Base-by-base conservation (phyloP, 208 protist genomes). In the Spongospora subterranea region DNA sequence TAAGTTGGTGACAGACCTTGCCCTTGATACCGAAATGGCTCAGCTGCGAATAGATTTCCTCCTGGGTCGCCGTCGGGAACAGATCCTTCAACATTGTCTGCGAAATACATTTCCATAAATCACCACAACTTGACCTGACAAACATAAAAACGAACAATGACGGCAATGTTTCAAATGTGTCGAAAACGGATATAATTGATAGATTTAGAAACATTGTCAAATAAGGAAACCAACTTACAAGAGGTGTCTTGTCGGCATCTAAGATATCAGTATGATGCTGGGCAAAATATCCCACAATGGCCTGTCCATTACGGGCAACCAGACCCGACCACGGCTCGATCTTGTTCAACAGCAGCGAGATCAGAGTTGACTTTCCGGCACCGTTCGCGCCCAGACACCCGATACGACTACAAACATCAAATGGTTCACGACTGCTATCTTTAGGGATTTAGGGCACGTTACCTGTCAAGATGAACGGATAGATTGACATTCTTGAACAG, bases 241-340 rank as follows among this genome's bases (percentile, higher is more conserved):
- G 24, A 0, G 92, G 92, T 38, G 92, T 89, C 35, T 53, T 32
- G n/a, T 38, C 89, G 24, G 89, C 50, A 41, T 93, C 92, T 39
- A 93, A 91, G 53, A 90, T 50, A 77, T 93, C 90, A 20, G 89
- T 92, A 32, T 93, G 92, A 66, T 93, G 92, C 89, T 93, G 92
- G 29, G 77, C 50, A 65, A 93, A 93, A 13, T 91, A 45, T 0
- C 88, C 92, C n/a, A 93, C 41, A 24, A 89, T 13, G 0, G 90
- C 45, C 38, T 93, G 77, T 29, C 90, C 17, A 0, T 77, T 89
- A 0, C 40, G 41, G 35, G 77, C 29, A 24, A 71, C 38, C 17
- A 45, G 39, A 0, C 91, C 91, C 45, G 20, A 35, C 0, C 77
- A 0, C 20, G 91, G 82, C 0, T 90, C 64, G 29, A 89, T 88